A percentile compares a stretch with the other conserved stretches of the same genome.
phyloP scores from a whole-genome alignment of 192 early-diverging fungal genomes.

The Entrophospora sp. region DNA sequence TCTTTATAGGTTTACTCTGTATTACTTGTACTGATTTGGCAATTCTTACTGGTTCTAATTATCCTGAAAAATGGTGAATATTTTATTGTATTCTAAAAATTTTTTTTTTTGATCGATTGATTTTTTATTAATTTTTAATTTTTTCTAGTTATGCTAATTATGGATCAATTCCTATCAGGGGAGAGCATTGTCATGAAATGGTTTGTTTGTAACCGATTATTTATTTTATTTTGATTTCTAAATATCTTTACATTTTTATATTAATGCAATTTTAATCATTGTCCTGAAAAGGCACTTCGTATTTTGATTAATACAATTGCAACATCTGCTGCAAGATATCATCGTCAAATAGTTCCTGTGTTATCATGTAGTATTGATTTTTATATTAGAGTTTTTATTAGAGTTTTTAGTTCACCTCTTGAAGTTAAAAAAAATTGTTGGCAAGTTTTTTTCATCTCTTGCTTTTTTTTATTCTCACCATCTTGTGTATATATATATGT shows the following conservation, averaged over 20 bases:
- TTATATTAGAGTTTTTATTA: conserved; percentile 94
- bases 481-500: neutral
- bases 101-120: neutral
- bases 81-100: conserved; percentile 3
- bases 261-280: neutral
- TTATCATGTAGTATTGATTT: conserved; percentile 95
- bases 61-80: conserved; percentile 65
- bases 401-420: conserved; percentile 65
- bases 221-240: neutral
- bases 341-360: conserved; percentile 78
- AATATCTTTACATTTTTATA: conserved; percentile 9
- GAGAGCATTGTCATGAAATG: conserved; percentile 92
- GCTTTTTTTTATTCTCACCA: neutral
- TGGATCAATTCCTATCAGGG: conserved; percentile 80
- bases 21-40: conserved; percentile 98
- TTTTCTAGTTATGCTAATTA: conserved; percentile 83
- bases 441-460: conserved; percentile 26
- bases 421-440: conserved; percentile 68
- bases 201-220: conserved; percentile 15
- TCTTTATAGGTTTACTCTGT: conserved; percentile 70
- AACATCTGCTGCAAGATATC: conserved; percentile 75
- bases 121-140: neutral
- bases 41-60: conserved; percentile 81
- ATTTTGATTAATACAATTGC: conserved; percentile 79
- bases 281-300: conserved; percentile 69